Evolutionary conservation across 768 basidiomycete genomes (phyloP), one percentile per base, ranked within the genome.

Genomic region (Fibroporia radiculosa): DNA sequence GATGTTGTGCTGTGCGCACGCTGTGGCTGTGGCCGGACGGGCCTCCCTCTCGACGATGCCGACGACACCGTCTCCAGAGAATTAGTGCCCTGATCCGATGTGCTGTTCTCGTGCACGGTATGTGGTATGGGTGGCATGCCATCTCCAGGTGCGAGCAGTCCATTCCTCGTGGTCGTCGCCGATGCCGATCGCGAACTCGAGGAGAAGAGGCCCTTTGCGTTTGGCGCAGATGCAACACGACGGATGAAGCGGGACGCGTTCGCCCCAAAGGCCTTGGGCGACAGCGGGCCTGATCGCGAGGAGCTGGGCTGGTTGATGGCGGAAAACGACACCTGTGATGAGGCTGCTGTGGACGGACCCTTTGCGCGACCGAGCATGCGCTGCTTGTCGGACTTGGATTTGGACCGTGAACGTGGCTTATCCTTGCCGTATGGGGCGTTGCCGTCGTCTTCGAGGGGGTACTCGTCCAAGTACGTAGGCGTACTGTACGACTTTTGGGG

Each of bases 211-310:
- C 84, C 86, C 62, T 97, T 98, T 26, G 93, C 85, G 59, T 97
- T 99, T 2, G 95, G 95, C 2, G 96, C 93, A 7, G 92, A 96
- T 3, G 93, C 92, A 37, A 98, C 95, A 39, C 95, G 82, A 42
- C 95, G 84, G 24, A 98, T 82, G 67, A 97, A 93, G 27, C 93
- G 83, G 38, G 87, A 78, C 7, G 90, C 86, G 0, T 81, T 79
- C 13, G 81, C 80, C 40, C 80, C 71, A 66, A 89, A 76, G 18
- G 75, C 72, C 56, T 75, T 80, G 24, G 85, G 82, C 6, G 79
- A 82, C 31, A 86, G 66, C 8, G 81, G 77, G 16, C 69, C 74
- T 2, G 71, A 57, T 28, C 74, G 63, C 34, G 60, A 61, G 14
- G 66, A 40, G 11, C 64, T 57, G 13, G 69, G 57, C 6, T 56